A percentile compares a stretch with the other conserved stretches of the same genome.
These are phyloP conservation scores for Colletotrichum lupini DNA, from an alignment of 2,329 filamentous ascomycete species.

Conservation along the genomic window DNA sequence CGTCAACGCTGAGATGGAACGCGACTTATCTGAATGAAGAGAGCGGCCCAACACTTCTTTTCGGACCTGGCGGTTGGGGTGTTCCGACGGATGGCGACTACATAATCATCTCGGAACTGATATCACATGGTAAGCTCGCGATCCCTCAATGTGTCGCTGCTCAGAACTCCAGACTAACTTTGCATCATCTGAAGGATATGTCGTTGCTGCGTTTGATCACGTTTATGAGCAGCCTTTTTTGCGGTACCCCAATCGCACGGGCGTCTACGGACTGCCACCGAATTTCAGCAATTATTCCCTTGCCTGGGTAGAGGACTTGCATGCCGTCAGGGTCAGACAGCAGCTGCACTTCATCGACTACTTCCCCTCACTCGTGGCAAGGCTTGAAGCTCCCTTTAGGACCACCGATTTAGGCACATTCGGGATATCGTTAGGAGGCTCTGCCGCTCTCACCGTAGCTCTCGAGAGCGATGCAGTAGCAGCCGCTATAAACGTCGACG, in stretches of 20 bases:
- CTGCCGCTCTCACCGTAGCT: slow-evolving; percentile 36
- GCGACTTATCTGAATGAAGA: slow-evolving; percentile 7
- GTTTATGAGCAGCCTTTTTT: slow-evolving; percentile 43
- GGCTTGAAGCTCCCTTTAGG: slow-evolving; percentile 35
- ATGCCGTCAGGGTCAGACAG: slow-evolving; percentile 36
- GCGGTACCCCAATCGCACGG: slow-evolving; percentile 42
- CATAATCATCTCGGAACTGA: slow-evolving; percentile 29
- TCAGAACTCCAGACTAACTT: background rate
- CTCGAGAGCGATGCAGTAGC: slow-evolving; percentile 25
- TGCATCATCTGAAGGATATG: slow-evolving; percentile 38
- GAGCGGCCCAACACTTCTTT: slow-evolving; percentile 26
- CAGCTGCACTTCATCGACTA: slow-evolving; percentile 37
- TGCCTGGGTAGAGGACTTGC: slow-evolving; percentile 24
- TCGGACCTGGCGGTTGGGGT: slow-evolving; percentile 31
- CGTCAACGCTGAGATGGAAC: slow-evolving; percentile 27
- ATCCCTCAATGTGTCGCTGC: no score
- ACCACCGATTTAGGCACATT: slow-evolving; percentile 36
- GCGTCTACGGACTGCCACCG: slow-evolving; percentile 36
- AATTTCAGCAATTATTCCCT: slow-evolving; percentile 17
- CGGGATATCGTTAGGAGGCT: slow-evolving; percentile 40
- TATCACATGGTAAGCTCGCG: slow-evolving; percentile 19
- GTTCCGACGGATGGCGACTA: slow-evolving; percentile 26
- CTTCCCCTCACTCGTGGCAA: slow-evolving; percentile 31
- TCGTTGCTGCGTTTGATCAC: slow-evolving; percentile 42
- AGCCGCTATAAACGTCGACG: slow-evolving; percentile 41